Conservation (phyloP, 345 rosid species). For the Sonneratia alba region DNA sequence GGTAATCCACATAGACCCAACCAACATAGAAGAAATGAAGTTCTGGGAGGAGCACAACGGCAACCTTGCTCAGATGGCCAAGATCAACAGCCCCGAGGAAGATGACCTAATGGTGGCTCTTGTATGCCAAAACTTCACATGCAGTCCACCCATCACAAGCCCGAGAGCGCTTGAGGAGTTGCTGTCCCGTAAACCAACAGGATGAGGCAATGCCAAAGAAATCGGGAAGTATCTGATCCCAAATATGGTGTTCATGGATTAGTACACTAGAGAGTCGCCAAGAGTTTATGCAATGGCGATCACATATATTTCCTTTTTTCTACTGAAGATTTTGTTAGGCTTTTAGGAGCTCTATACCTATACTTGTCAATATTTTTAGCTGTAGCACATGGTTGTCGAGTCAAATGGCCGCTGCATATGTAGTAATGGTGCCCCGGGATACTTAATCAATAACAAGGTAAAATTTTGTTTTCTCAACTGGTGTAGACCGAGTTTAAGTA, state of each 20-base stretch:
- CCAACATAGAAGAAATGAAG: slow-evolving; percentile 48
- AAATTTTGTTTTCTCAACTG: no score
- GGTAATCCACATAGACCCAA: slow-evolving; percentile 77
- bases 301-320: not conserved
- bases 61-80: slow-evolving; percentile 53
- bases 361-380: no score
- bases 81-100: slow-evolving; percentile 34
- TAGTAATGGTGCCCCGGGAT: no score
- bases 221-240: not conserved
- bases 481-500: no score
- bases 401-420: no score
- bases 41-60: slow-evolving; percentile 60
- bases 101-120: slow-evolving; percentile 55
- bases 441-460: no score
- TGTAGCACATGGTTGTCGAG: no score
- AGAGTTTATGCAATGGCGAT: not conserved
- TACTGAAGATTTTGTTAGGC: not conserved
- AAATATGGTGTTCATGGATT: not conserved
- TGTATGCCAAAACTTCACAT: slow-evolving; percentile 80
- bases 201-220: not conserved
- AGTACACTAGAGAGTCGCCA: not conserved
- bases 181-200: slow-evolving; percentile 2
- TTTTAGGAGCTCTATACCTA: not conserved
- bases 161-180: slow-evolving; percentile 12
- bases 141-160: slow-evolving; percentile 56